Evolutionary conservation across 1,284 basidiomycete genomes (phyloP).

Genomic region (Naganishia sp.): DNA sequence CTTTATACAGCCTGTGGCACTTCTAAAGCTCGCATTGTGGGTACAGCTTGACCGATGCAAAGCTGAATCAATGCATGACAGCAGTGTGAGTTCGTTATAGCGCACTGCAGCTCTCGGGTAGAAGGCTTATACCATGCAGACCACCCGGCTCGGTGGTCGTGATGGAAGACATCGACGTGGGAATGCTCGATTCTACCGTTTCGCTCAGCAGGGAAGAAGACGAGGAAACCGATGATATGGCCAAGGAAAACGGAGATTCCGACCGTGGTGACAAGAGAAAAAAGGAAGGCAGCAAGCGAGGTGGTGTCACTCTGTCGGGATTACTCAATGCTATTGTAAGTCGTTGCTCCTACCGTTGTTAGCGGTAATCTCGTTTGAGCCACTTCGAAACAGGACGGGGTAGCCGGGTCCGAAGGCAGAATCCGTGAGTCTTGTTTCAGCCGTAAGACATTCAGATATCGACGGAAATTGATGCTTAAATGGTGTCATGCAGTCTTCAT

Average conservation of each 20-base stretch:
- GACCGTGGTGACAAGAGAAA: not conserved
- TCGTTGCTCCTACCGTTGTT: not conserved
- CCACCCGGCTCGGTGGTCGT: conserved; percentile 30
- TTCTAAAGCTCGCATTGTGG: not conserved
- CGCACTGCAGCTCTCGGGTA: not conserved
- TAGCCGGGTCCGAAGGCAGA: conserved; percentile 26
- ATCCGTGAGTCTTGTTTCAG: conserved; percentile 8
- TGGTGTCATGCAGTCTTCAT: conserved; percentile 26
- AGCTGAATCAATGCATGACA: conserved; percentile 30
- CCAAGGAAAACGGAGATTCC: not conserved
- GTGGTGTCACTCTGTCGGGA: conserved; percentile 28
- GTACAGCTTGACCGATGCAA: conserved; percentile 21
- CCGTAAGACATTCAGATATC: no score
- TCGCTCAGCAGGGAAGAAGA: not conserved
- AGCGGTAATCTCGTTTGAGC: no score
- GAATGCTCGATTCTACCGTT: conserved; percentile 2
- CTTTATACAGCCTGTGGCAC: not conserved
- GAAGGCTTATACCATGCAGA: not conserved
- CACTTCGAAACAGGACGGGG: conserved; percentile 7
- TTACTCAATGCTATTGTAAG: conserved; percentile 14
- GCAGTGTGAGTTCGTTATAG: conserved; percentile 13
- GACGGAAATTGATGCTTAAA: no score
- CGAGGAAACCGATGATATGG: not conserved
- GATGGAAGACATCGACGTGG: conserved; percentile 36
- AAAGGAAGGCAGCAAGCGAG: not conserved